Evolutionary conservation across 106 monocot genomes (phyloP).

Genomic region (Posidonia australis): DNA sequence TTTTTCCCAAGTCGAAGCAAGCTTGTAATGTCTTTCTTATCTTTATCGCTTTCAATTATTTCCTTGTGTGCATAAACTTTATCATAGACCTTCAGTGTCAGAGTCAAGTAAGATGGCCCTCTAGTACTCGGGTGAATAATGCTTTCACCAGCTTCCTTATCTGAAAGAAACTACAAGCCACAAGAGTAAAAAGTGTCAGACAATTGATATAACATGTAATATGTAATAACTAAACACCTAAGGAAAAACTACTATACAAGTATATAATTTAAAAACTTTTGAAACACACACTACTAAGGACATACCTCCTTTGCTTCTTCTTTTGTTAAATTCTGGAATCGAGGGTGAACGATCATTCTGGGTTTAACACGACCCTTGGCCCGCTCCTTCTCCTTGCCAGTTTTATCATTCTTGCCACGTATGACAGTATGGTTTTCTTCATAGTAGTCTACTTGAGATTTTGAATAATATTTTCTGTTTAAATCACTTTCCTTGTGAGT

Average conservation of each 20-base stretch:
- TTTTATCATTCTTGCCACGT: constrained; percentile 48
- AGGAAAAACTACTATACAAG: not conserved
- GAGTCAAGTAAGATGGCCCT: constrained; percentile 81
- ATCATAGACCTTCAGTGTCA: constrained; percentile 87
- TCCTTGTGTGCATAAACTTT: constrained; percentile 96
- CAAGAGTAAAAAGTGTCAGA: not conserved
- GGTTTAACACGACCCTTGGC: constrained; percentile 69
- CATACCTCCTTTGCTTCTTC: constrained; percentile 86
- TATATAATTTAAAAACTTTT: constrained; percentile 1
- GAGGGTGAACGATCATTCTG: constrained; percentile 95
- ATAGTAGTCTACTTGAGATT: constrained; percentile 25
- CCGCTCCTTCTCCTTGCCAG: constrained; percentile 56
- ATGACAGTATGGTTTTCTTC: constrained; percentile 30
- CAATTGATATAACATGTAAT: not conserved
- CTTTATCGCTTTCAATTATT: constrained; percentile 82
- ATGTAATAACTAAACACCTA: not conserved
- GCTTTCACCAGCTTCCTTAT: constrained; percentile 88
- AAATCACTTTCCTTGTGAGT: constrained; percentile 63
- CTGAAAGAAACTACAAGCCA: constrained; percentile 50
- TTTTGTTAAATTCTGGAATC: constrained; percentile 74
- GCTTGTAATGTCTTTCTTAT: constrained; percentile 91
- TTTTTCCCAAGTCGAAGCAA: constrained; percentile 95
- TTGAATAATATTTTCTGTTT: constrained; percentile 30
- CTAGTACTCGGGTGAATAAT: constrained; percentile 85
- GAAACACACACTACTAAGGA: not conserved